Evolutionary conservation across 305 asterid species (phyloP).

Genomic region (Euphrasia arctica): DNA sequence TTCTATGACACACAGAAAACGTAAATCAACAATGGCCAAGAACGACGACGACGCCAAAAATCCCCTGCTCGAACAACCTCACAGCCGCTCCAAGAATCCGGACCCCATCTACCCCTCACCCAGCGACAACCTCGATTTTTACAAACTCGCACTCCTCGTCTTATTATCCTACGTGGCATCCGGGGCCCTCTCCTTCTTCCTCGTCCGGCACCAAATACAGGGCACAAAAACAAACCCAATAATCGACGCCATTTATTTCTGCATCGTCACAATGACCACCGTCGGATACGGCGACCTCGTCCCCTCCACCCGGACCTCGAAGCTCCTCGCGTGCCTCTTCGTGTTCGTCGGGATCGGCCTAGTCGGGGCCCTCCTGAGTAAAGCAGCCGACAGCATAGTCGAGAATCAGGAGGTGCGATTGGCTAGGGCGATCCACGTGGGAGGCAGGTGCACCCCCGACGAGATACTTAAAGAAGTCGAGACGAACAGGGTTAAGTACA

Average conservation of each 20-base stretch:
- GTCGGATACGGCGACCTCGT: slow-evolving; percentile 88
- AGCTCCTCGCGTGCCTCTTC: slow-evolving; percentile 52
- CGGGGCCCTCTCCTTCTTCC: slow-evolving; percentile 58
- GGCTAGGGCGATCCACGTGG: slow-evolving; percentile 50
- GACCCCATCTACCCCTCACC: slow-evolving; percentile 17
- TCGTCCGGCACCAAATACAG: slow-evolving; percentile 48
- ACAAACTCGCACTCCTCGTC: slow-evolving; percentile 33
- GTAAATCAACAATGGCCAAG: slow-evolving; percentile 25
- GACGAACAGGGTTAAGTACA: slow-evolving; percentile 45
- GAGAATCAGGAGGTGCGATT: slow-evolving; percentile 63
- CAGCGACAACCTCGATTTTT: slow-evolving; percentile 27
- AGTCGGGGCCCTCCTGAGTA: slow-evolving; percentile 63
- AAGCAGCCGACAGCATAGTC: slow-evolving; percentile 62
- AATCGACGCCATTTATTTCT: slow-evolving; percentile 63
- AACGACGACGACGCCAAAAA: slow-evolving; percentile 28
- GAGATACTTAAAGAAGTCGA: slow-evolving; percentile 55
- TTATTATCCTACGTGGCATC: slow-evolving; percentile 42
- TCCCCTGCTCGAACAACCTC: slow-evolving; percentile 30
- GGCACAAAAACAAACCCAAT: slow-evolving; percentile 62
- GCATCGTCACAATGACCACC: slow-evolving; percentile 85
- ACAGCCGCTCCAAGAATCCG: slow-evolving; percentile 25
- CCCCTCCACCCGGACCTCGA: slow-evolving; percentile 48
- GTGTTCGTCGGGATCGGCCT: slow-evolving; percentile 70
- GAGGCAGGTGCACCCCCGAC: slow-evolving; percentile 28
- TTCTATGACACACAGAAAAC: no score